Evolutionary conservation across 805 yeast genomes (phyloP), one percentile per base, ranked within the genome.

Genomic region (Ogataea nakhonphanomensis): DNA sequence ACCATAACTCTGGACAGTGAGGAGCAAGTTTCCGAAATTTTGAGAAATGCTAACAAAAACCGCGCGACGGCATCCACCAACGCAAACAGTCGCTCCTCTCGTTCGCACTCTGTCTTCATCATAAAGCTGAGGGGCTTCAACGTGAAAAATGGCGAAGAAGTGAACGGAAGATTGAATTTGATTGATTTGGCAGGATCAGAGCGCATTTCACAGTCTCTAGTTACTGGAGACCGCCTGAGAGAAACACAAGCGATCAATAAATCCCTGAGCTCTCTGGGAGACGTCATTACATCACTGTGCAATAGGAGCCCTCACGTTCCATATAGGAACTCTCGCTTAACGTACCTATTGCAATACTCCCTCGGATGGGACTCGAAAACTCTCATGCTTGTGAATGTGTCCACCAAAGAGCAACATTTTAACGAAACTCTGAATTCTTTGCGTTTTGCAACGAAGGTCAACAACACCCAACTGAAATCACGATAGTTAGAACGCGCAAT

Each of bases 131-230:
- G 57, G 2, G 95, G 96, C 0, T 37, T 34, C 3, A 78, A 85
- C 53, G 13, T 47, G 1, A 52, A 54, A 8, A 76, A 83, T 0
- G 75, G 76, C 0, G 76, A 75, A 22, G 44, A 47, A 1, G 60
- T 73, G 1, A 53, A 64, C 11, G 93, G 96, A 8, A 71, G 76
- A 2, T 66, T 91, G 42, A 90, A 91, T 55, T 65, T 91, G 39
- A 79, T 93, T 35, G 99, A 91, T 63, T 68, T 91, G 40, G 99
- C 99, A 0, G 99, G 99, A 2, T 87, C 96, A 0, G 99, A 91
- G 65, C 70, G 98, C 42, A 67, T 90, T 11, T 61, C 80, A 8
- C 71, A 76, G 12, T 84, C 96, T 0, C 84, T 81, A 53, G 95
- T 79, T 0, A 73, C 76, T 1, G 97, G 97, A 0, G 85, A 81